Evolutionary conservation across 2,329 filamentous ascomycete genomes (phyloP), one percentile per base, ranked within the genome.

Genomic region (Monilinia aucupariae): DNA sequence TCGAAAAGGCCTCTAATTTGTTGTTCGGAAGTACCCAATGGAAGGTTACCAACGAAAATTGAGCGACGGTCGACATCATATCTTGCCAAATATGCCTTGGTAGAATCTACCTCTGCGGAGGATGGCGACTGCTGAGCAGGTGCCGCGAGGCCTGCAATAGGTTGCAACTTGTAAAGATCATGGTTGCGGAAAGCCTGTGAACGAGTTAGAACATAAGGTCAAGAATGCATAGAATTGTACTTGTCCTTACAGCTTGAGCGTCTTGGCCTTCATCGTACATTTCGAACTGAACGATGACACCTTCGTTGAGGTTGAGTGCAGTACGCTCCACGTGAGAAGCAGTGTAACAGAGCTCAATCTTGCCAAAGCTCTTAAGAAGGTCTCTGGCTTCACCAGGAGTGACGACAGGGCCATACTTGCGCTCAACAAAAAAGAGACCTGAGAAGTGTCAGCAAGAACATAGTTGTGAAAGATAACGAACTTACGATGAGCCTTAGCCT

Each of bases 401-500:
- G 59, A 81, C 76, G 0, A 69, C 63, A 10, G 69, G 62, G 3
- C 77, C 76, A 52, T 77, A 68, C 43, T 74, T 73, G 41, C 73
- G 75, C 66, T 76, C 79, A 25, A 85, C 75, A 17, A 81, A 74
- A 66, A 80, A 85, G 4, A 76, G 75, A 6, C 80, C 82, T 85
- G 51, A 5, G n/a, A 25, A 25, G 55, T 34, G 22, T 54, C 64
- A 69, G 64, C n/a, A 30, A 48, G 0, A 47, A 2, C 52, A 39
- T 27, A 17, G n/a, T 30, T 61, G 52, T 61, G 15, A 58, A 13
- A 64, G 15, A 45, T 51, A 20, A 9, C 39, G 22, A 53, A 74
- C 81, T 76, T 73, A 83, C 85, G 78, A 68, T 85, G 82, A 32
- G 81, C 84, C 66, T 81, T 81, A 25, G 82, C 82, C 73, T 78